These are phyloP conservation scores for Cutaneotrichosporon cavernicola DNA, from an alignment of 1,284 basidiomycete genomes.

Conservation along the genomic window DNA sequence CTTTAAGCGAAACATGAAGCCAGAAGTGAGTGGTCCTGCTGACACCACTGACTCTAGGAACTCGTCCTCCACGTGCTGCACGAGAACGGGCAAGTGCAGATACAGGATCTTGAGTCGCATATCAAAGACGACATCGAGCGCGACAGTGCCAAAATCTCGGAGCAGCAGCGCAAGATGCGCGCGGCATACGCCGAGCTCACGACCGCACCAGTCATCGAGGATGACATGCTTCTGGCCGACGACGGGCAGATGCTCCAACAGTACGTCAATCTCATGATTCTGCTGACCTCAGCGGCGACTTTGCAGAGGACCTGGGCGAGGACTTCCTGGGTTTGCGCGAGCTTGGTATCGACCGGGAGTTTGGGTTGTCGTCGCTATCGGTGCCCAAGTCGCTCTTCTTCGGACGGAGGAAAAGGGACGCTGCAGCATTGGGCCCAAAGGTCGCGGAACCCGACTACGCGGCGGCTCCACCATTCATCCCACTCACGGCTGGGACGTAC, in stretches of 20 bases:
- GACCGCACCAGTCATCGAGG: conserved; percentile 53
- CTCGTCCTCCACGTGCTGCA: conserved; percentile 86
- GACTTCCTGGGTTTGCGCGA: conserved; percentile 89
- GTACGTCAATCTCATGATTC: conserved; percentile 54
- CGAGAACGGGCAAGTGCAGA: conserved; percentile 74
- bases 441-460: conserved; percentile 70
- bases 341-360: conserved; percentile 82
- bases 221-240: conserved; percentile 78
- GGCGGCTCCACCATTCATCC: conserved; percentile 74
- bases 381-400: conserved; percentile 78
- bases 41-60: conserved; percentile 60
- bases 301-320: conserved; percentile 83
- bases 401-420: conserved; percentile 58
- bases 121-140: conserved; percentile 84
- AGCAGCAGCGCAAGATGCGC: conserved; percentile 80
- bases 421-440: conserved; percentile 49
- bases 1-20: conserved; percentile 71
- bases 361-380: conserved; percentile 73
- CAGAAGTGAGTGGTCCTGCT: conserved; percentile 62
- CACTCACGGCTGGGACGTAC: conserved; percentile 64
- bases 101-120: conserved; percentile 78
- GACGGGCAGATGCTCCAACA: conserved; percentile 69
- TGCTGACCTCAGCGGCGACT: conserved; percentile 65
- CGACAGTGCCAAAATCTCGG: conserved; percentile 70
- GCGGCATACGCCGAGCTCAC: conserved; percentile 77